phyloP scores from a whole-genome alignment of 805 yeast genomes.

The Suhomyces tanzawaensis region DNA sequence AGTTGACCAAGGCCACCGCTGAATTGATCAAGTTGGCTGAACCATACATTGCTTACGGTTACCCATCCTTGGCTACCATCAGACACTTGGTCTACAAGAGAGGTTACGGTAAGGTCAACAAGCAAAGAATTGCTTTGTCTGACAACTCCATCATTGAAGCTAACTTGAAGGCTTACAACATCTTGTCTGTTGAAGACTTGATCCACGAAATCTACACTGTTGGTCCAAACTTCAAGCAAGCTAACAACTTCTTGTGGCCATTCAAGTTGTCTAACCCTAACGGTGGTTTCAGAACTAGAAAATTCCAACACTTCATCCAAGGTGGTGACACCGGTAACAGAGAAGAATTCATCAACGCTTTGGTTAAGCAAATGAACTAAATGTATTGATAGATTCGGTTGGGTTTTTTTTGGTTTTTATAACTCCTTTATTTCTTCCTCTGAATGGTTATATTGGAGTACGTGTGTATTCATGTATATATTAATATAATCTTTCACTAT shows the following conservation, averaged over 20 bases:
- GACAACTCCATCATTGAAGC: conserved; percentile 89
- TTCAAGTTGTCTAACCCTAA: conserved; percentile 94
- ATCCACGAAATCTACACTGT: conserved; percentile 95
- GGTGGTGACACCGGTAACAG: conserved; percentile 99
- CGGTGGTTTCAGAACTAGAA: conserved; percentile 98
- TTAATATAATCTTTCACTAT: conserved; percentile 9
- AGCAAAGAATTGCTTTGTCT: conserved; percentile 87
- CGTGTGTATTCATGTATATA: conserved; percentile 4
- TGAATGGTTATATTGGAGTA: conserved; percentile 4
- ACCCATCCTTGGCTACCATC: conserved; percentile 89
- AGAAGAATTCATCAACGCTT: conserved; percentile 91
- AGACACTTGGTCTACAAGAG: conserved; percentile 95
- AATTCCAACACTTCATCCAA: conserved; percentile 95
- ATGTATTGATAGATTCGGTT: conserved; percentile 15
- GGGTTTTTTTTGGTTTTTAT: conserved; percentile 7
- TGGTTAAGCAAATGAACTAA: conserved; percentile 92
- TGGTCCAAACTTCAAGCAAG: conserved; percentile 98
- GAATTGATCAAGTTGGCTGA: conserved; percentile 92
- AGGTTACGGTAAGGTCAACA: conserved; percentile 96
- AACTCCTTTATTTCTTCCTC: conserved; percentile 9
- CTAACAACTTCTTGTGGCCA: conserved; percentile 98
- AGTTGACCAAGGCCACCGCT: conserved; percentile 91
- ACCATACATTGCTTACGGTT: conserved; percentile 97
- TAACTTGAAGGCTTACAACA: conserved; percentile 88
- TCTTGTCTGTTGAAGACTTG: conserved; percentile 86